Evolutionary conservation across 176 grass and related monocot species (phyloP), one percentile per base, ranked within the genome.

Genomic region (Eragrostis curvula): DNA sequence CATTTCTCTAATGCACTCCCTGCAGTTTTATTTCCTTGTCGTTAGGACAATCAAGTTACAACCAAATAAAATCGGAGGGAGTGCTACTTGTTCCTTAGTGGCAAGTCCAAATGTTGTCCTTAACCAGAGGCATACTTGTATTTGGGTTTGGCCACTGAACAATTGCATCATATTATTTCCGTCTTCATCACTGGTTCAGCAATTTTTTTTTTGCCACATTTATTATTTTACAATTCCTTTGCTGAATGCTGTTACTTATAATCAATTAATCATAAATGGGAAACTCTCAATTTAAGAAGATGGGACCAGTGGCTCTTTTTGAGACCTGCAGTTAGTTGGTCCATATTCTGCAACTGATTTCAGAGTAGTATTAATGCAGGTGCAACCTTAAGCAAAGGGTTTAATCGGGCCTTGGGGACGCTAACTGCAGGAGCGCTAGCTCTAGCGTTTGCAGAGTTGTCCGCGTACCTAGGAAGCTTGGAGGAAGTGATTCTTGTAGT

Each of bases 371-470:
- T 81, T 63, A 56, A 82, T 81, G 73, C 83, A 99, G 96, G 97
- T 94, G 89, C 93, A 74, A 99, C 93, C 46, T 87, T 99, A 41
- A 99, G 97, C 86, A 99, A 99, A 88, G 91, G 97, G 21, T 90
- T 89, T 52, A 99, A 99, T 78, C 84, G 93, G 71, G 91, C 77
- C 48, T 67, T 96, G 78, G 97, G 97, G 47, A 99, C 93, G 41
- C 47, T 99, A 79, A 80, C 73, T 40, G 89, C 97, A 57, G 97
- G 93, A 88, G 97, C 91, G 41, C 86, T 96, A 90, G 91, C 97
- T 85, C 89, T 99, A 70, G 87, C 61, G 1, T 83, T 83, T 73
- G 93, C 91, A 21, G 91, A 94, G 85, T 69, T 99, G 30, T 91
- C 91, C 17, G 88, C 57, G 79, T n/a, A 92, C 41, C 45, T 84